Evolutionary conservation across 495 filamentous ascomycete species (phyloP), one percentile per base, ranked within the genome.

Genomic region (Penicillium bovifimosum): DNA sequence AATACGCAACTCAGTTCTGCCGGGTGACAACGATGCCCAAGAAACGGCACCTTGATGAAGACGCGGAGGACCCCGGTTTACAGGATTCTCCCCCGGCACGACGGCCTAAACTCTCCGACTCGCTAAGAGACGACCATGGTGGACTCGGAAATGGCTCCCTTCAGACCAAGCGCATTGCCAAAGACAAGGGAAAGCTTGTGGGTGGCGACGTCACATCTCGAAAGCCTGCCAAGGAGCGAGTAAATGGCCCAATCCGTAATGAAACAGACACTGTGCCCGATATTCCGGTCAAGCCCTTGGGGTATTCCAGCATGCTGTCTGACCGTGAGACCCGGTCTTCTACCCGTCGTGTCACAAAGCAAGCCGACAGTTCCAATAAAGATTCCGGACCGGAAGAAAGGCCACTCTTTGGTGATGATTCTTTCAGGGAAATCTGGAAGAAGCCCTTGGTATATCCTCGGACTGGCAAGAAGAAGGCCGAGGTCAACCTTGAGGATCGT

Each of bases 401-500:
- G 6, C 24, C 46, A n/a, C 32, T 20, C 6, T 17, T 40, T 24
- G 4, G 45, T 52, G 38, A 57, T 42, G 54, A 67, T 40, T 28
- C 41, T n/a, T 43, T 56, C 54, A 46, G 61, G 13, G 43, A 60
- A 13, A 66, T 62, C 17, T 73, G 70, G 72, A 52, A 57, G 34
- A 80, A 80, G 18, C 76, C 90, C 9, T 71, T 97, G 16, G 74
- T 86, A 2, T 93, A 86, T 61, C 87, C 88, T 5, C 72, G 71
- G 31, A 73, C 70, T 38, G 89, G 86, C 5, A 82, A 82, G 53
- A 85, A 83, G 55, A 84, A 84, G 55, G 81, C 87, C 14, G 85
- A 83, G 18, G 88, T 97, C 11, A 82, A 88, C 49, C 84, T 84
- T 54, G 76, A 80, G 14, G 93, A 98, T 65, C 84, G 95, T 44